These are phyloP conservation scores for Asterella californica DNA, from an alignment of 225 moss, liverwort and hornwort genomes.

Conservation along the genomic window DNA sequence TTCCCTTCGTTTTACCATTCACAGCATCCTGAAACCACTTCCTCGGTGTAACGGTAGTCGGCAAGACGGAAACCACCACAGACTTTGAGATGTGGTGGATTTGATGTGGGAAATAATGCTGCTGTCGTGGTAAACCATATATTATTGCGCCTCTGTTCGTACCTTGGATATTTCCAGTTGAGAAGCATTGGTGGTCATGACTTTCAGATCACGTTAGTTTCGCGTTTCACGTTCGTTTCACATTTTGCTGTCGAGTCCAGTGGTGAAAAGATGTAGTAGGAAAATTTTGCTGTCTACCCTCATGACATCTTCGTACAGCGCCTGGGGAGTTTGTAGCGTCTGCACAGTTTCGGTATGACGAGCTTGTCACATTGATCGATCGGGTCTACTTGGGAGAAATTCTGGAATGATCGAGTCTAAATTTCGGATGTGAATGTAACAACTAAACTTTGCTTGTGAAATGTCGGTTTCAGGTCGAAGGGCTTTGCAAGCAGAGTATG, in stretches of 20 bases:
- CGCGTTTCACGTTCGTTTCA: background rate
- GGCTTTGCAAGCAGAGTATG: constrained; percentile 54
- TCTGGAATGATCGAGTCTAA: too few species aligned
- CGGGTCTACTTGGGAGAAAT: too few species aligned
- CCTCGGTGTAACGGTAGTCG: too few species aligned
- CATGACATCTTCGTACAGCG: background rate
- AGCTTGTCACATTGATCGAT: too few species aligned
- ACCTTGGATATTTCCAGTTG: background rate
- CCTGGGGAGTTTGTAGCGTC: background rate
- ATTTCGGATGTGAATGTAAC: background rate
- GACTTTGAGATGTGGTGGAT: too few species aligned
- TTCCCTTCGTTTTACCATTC: background rate
- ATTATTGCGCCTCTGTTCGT: too few species aligned
- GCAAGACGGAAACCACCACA: too few species aligned
- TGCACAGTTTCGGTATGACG: background rate
- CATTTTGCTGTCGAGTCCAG: background rate
- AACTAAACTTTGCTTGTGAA: background rate
- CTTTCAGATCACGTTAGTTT: background rate
- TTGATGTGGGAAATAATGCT: too few species aligned
- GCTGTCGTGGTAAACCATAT: too few species aligned
- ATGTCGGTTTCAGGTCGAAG: constrained; percentile 38
- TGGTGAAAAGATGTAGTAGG: background rate
- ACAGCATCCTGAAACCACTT: too few species aligned
- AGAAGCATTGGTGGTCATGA: background rate
- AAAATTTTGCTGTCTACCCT: too few species aligned